Conservation (phyloP, 768 basidiomycete genomes). For the Pleurotus pulmonarius region DNA sequence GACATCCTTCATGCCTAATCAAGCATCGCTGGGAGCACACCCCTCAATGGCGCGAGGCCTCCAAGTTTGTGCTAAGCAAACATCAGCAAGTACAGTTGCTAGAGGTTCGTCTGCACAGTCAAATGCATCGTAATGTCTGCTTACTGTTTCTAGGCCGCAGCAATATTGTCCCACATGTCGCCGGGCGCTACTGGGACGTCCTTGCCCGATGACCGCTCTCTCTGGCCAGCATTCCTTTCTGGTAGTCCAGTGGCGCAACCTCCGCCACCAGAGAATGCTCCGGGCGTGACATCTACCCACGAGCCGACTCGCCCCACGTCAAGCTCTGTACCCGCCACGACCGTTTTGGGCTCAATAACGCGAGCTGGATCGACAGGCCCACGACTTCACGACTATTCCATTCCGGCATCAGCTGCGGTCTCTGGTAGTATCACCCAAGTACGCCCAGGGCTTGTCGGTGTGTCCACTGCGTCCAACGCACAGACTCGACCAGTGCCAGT, state of each 20-base stretch:
- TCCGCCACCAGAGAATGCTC: slow-evolving; percentile 16
- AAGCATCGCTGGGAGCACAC: slow-evolving; percentile 99
- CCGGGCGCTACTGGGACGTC: slow-evolving; percentile 63
- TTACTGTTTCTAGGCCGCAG: slow-evolving; percentile 63
- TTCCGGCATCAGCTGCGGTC: slow-evolving; percentile 32
- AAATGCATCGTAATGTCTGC: background rate
- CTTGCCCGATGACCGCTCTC: slow-evolving; percentile 88
- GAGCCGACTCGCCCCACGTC: slow-evolving; percentile 30
- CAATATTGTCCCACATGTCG: slow-evolving; percentile 87
- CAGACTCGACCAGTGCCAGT: slow-evolving; percentile 8
- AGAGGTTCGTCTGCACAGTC: slow-evolving; percentile 52
- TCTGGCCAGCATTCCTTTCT: slow-evolving; percentile 85
- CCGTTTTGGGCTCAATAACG: slow-evolving; percentile 19
- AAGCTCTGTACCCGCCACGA: slow-evolving; percentile 48
- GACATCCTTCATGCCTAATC: slow-evolving; percentile 91
- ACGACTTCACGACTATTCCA: slow-evolving; percentile 62
- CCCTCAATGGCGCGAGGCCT: slow-evolving; percentile 91
- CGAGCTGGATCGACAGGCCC: slow-evolving; percentile 44
- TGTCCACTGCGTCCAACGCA: slow-evolving; percentile 21
- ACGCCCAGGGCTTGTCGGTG: slow-evolving; percentile 51
- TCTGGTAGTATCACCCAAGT: slow-evolving; percentile 50
- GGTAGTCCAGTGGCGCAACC: slow-evolving; percentile 64
- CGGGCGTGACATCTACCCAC: slow-evolving; percentile 4
- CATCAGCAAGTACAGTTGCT: slow-evolving; percentile 97
- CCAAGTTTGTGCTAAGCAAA: slow-evolving; percentile 88